Evolutionary conservation across 192 early-diverging fungal genomes (phyloP).

Genomic region (Backusella liffmaniae): DNA sequence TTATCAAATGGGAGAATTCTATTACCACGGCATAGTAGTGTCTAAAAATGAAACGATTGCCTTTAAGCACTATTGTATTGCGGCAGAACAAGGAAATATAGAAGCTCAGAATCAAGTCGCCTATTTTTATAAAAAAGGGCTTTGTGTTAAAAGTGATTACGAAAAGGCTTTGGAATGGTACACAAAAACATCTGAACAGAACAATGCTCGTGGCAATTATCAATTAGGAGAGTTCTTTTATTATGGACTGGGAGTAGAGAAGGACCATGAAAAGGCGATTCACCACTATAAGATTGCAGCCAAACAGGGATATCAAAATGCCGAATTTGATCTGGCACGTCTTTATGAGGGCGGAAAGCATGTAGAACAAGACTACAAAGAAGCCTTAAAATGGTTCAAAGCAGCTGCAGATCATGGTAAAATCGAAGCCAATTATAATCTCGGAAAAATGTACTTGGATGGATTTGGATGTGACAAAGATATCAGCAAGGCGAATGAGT

Average conservation of each 20-base stretch:
- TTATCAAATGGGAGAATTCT: neutral
- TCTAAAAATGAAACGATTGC: neutral
- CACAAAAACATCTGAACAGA: neutral
- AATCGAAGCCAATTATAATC: neutral
- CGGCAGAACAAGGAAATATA: neutral
- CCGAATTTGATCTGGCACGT: neutral
- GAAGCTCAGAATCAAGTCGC: neutral
- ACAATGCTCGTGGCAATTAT: neutral
- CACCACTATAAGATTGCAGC: neutral
- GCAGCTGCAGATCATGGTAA: neutral
- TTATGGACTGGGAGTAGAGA: neutral
- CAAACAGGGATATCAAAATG: neutral
- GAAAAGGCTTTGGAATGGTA: neutral
- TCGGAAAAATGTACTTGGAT: neutral
- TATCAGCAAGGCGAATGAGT: neutral
- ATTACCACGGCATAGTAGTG: neutral
- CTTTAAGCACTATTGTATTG: neutral
- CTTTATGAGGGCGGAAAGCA: neutral
- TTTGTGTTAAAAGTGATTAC: neutral
- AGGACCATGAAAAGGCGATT: neutral
- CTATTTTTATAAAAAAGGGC: neutral
- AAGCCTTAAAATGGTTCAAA: neutral
- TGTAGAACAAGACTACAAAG: neutral
- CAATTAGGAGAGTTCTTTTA: neutral
- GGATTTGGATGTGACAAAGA: neutral